Conservation (phyloP, 441 rosid genomes). For the Populus hybrid region DNA sequence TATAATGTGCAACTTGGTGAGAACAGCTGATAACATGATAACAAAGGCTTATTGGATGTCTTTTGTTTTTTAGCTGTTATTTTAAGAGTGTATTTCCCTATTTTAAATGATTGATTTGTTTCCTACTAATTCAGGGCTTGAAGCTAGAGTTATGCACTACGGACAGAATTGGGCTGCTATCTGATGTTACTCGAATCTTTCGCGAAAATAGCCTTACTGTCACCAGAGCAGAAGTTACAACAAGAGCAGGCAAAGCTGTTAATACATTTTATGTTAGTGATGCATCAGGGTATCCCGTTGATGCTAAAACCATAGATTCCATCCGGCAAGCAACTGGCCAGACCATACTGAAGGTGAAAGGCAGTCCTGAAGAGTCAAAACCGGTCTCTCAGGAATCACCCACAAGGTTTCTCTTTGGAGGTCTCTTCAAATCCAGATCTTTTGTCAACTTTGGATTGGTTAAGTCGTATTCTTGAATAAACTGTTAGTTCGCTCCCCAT, state of each 20-base stretch:
- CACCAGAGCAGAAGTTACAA: constrained; percentile 80
- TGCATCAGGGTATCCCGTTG: constrained; percentile 74
- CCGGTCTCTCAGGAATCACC: constrained; percentile 59
- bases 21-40: background rate
- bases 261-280: constrained; percentile 83
- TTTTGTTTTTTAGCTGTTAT: constrained; percentile 10
- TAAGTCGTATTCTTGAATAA: constrained; percentile 59
- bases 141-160: constrained; percentile 83
- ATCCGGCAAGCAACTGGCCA: constrained; percentile 70
- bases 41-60: constrained; percentile 2
- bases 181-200: constrained; percentile 83
- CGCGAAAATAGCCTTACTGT: constrained; percentile 84
- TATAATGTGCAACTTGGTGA: background rate
- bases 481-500: background rate
- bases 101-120: constrained; percentile 7
- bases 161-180: constrained; percentile 75
- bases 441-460: constrained; percentile 84
- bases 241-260: constrained; percentile 80
- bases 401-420: constrained; percentile 72
- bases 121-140: constrained; percentile 51
- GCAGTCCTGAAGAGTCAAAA: constrained; percentile 52
- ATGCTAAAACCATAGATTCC: constrained; percentile 66
- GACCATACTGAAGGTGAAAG: constrained; percentile 79
- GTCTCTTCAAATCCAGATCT: constrained; percentile 81
- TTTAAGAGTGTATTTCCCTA: background rate